Evolutionary conservation across 169 alveolate genomes (phyloP).

Genomic region (Cryptosporidium meleagridis): DNA sequence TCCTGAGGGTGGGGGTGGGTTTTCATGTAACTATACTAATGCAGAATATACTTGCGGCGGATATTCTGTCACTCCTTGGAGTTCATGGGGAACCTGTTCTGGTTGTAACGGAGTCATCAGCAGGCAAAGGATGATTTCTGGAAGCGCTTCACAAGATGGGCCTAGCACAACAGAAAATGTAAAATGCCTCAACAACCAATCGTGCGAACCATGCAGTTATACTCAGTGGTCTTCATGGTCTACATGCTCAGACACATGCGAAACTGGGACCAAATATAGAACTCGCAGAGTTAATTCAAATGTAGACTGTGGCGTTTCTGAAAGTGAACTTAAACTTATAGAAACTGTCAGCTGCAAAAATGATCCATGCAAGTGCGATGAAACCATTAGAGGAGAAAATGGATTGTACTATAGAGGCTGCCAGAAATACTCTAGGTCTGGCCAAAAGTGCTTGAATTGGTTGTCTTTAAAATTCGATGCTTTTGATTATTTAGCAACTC

Average conservation of each 20-base stretch:
- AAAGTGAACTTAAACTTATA: background rate
- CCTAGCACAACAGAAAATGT: background rate
- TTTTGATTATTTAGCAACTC: slow-evolving; percentile 62
- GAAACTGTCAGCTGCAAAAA: slow-evolving; percentile 14
- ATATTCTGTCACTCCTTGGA: slow-evolving; percentile 33
- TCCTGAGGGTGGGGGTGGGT: slow-evolving; percentile 62
- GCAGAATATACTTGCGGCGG: background rate
- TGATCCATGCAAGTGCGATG: slow-evolving; percentile 31
- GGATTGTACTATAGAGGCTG: slow-evolving; percentile 71
- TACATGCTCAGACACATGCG: slow-evolving; percentile 35
- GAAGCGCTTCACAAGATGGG: background rate
- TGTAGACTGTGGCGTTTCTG: background rate
- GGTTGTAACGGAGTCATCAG: slow-evolving; percentile 12
- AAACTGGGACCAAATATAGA: slow-evolving; percentile 57
- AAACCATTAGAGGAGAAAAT: slow-evolving; percentile 9
- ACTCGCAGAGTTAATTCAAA: slow-evolving; percentile 33
- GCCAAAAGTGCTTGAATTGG: slow-evolving; percentile 66
- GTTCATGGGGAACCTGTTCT: slow-evolving; percentile 45
- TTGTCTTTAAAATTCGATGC: slow-evolving; percentile 21
- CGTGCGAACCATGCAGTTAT: slow-evolving; percentile 36
- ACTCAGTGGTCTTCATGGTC: slow-evolving; percentile 58
- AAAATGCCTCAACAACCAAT: slow-evolving; percentile 27
- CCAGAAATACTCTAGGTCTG: slow-evolving; percentile 57
- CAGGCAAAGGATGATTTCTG: slow-evolving; percentile 7
- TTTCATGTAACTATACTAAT: background rate